Evolutionary conservation across 176 grass and related monocot species (phyloP), one percentile per base, ranked within the genome.

Genomic region (Musa itinerans): DNA sequence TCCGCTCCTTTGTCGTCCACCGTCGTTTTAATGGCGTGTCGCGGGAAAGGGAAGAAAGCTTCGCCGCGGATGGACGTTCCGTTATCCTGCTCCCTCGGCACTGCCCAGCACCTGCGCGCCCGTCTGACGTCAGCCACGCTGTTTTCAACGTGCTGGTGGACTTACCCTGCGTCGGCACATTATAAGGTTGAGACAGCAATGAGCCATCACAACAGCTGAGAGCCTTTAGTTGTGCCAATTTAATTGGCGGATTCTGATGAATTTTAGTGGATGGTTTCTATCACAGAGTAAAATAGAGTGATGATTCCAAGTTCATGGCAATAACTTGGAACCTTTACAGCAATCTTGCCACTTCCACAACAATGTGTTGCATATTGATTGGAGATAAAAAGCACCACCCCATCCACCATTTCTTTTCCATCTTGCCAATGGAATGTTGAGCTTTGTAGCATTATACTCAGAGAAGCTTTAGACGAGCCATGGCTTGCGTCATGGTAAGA

Each of bases 21-120:
- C 72, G 72, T 56, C 57, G 57, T 74, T 74, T 74, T 51, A 70
- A 50, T 70, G 68, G 48, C 48, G 17, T 10, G 43, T 70, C 43
- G 68, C 68, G 68, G 68, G 68, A 51, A 70, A 51, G 68, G 43
- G 68, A 50, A 61, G 3, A 50, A 70, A 19, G 10, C 16, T 52
- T 34, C 17, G 9, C 8, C 48, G 48, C 68, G 11, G 34, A 16
- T 21, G 9, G 68, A 2, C 68, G 17, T 21, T 48, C 19, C 13
- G 17, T 50, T 51, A 52, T 50, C 68, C 68, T 70, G 68, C 17
- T 70, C 68, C 68, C 19, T 0, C 68, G 43, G 23, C 57, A 19
- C 57, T n/a, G 17, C 7, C 0, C 17, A 61, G 3, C 57, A 61
- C n/a, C 55, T n/a, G 17, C 16, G 19, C 57, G 0, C 34, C 34